Conservation (phyloP, 1,139 yeast species). For the Hyphopichia wangnamkhiaoensis region DNA sequence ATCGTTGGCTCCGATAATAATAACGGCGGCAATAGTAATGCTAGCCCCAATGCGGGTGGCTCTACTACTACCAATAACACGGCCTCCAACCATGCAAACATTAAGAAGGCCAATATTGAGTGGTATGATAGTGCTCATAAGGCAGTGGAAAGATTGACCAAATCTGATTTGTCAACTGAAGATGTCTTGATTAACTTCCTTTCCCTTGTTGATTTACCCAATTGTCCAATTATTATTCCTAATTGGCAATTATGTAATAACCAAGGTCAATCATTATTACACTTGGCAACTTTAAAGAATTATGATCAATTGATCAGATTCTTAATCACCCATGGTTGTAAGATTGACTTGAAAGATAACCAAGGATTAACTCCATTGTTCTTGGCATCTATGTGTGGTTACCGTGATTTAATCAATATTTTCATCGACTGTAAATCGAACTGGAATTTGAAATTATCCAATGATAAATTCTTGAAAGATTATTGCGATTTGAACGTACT, state of each 20-base stretch:
- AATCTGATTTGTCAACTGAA: conserved; percentile 52
- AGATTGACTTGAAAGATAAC: conserved; percentile 70
- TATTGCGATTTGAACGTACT: conserved; percentile 67
- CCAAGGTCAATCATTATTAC: conserved; percentile 87
- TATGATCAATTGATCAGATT: conserved; percentile 62
- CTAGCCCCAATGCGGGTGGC: conserved; percentile 9
- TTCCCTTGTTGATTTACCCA: conserved; percentile 60
- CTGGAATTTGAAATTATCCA: conserved; percentile 53
- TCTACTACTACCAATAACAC: conserved; percentile 10
- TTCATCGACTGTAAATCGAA: conserved; percentile 68
- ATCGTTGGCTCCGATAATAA: conserved; percentile 64
- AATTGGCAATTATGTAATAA: conserved; percentile 80
- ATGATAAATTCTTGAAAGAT: conserved; percentile 55
- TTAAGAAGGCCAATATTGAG: conserved; percentile 28
- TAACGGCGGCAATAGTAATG: conserved; percentile 7
- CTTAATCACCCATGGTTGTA: conserved; percentile 76
- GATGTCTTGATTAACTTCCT: conserved; percentile 63
- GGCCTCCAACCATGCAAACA: conserved; percentile 6
- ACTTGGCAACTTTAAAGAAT: conserved; percentile 77
- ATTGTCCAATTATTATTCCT: conserved; percentile 61
- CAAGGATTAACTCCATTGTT: conserved; percentile 88
- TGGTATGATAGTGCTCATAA: conserved; percentile 54
- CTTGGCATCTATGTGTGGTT: conserved; percentile 77
- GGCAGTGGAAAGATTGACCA: conserved; percentile 51
- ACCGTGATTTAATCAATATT: conserved; percentile 58